A percentile compares a stretch with the other conserved stretches of the same genome.
Conservation (phyloP, 192 early-diverging fungal species). For the Linderina pennispora region DNA sequence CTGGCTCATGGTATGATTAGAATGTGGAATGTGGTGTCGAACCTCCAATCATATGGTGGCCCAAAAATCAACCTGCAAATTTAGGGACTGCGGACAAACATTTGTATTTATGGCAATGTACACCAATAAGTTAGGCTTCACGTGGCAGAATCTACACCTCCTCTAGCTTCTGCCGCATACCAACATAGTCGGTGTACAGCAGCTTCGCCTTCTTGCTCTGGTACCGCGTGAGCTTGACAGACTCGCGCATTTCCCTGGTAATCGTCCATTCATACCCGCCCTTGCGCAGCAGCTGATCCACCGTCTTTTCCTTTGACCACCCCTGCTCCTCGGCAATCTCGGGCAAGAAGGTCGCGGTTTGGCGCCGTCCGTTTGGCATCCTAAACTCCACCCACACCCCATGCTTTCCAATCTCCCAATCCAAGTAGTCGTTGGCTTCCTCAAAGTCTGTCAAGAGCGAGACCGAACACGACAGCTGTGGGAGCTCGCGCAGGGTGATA, state of each 20-base stretch:
- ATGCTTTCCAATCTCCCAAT: slow-evolving; percentile 90
- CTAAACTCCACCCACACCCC: slow-evolving; percentile 92
- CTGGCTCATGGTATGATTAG: too few relatives aligned
- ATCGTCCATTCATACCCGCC: slow-evolving; percentile 66
- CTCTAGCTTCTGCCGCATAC: slow-evolving; percentile 28
- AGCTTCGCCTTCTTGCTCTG: slow-evolving; percentile 65
- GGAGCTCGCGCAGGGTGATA: slow-evolving; percentile 61
- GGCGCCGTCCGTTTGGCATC: slow-evolving; percentile 41
- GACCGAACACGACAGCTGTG: slow-evolving; percentile 64
- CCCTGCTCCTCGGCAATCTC: slow-evolving; percentile 84
- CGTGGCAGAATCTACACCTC: too few relatives aligned
- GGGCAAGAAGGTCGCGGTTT: slow-evolving; percentile 86
- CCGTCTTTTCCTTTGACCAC: slow-evolving; percentile 81
- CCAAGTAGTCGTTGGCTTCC: slow-evolving; percentile 57
- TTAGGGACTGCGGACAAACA: too few relatives aligned
- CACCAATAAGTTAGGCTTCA: too few relatives aligned
- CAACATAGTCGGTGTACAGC: slow-evolving; percentile 62
- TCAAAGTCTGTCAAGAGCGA: slow-evolving; percentile 91
- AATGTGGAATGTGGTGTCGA: too few relatives aligned
- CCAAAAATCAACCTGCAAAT: too few relatives aligned
- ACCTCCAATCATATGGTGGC: too few relatives aligned
- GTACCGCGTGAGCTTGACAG: slow-evolving; percentile 77
- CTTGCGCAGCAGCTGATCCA: slow-evolving; percentile 84
- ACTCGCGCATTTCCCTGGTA: slow-evolving; percentile 50
- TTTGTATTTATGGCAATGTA: too few relatives aligned